Evolutionary conservation across 305 asterid species (phyloP).

Genomic region (Striga hermonthica): DNA sequence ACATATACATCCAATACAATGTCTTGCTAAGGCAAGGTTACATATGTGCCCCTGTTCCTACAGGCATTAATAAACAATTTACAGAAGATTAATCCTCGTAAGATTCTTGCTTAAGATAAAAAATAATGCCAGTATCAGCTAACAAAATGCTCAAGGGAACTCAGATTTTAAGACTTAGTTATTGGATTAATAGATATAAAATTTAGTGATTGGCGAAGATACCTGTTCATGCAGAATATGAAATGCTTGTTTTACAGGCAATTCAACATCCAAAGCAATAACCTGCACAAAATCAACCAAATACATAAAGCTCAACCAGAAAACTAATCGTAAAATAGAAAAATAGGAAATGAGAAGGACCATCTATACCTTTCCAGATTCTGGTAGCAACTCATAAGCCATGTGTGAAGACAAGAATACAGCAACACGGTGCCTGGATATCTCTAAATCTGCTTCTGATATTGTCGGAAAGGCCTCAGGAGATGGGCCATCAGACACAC

Average conservation of each 20-base stretch:
- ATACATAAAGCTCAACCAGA: slow-evolving; percentile 11
- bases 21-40: slow-evolving; percentile 9
- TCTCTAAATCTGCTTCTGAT: slow-evolving; percentile 61
- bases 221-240: slow-evolving; percentile 92
- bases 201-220: slow-evolving; percentile 20
- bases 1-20: slow-evolving; percentile 27
- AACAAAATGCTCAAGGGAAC: slow-evolving; percentile 12
- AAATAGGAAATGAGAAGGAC: slow-evolving; percentile 25
- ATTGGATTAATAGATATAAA: not conserved
- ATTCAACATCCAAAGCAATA: slow-evolving; percentile 82
- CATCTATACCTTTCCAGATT: slow-evolving; percentile 76
- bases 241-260: slow-evolving; percentile 92
- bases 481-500: slow-evolving; percentile 54
- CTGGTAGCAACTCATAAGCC: slow-evolving; percentile 86
- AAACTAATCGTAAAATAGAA: slow-evolving; percentile 15
- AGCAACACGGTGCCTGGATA: slow-evolving; percentile 60
- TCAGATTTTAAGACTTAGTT: slow-evolving; percentile 2
- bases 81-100: slow-evolving; percentile 13
- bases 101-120: slow-evolving; percentile 8
- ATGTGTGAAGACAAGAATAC: slow-evolving; percentile 61
- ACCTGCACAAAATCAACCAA: slow-evolving; percentile 50
- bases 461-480: slow-evolving; percentile 49
- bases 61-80: slow-evolving; percentile 10
- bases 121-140: not conserved
- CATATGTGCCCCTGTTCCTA: slow-evolving; percentile 15